Evolutionary conservation across 2,329 filamentous ascomycete species (phyloP).

Genomic region (Pyrenophora tritici-repentis): DNA sequence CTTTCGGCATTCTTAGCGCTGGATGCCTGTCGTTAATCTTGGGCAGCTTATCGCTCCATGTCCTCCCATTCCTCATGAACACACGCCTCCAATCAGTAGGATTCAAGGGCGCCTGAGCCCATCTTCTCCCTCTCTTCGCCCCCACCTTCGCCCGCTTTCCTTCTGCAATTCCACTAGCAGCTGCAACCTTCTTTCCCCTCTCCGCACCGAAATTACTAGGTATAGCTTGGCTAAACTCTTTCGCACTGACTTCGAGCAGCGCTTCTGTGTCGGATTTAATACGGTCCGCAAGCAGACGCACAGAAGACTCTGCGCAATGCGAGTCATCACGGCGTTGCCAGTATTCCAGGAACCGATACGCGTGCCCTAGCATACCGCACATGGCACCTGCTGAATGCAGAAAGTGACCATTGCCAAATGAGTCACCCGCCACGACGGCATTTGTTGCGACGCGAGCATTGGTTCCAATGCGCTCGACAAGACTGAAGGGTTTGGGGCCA

Average conservation of each 20-base stretch:
- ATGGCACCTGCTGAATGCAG: conserved; percentile 21
- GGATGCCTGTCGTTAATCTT: conserved; percentile 14
- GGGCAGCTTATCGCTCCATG: conserved; percentile 18
- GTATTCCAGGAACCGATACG: conserved; percentile 21
- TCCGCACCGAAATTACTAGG: conserved; percentile 24
- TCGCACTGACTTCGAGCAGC: conserved; percentile 22
- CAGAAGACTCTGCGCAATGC: conserved; percentile 15
- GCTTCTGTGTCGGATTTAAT: conserved; percentile 22
- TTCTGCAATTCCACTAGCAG: conserved; percentile 20
- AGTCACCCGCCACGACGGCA: conserved; percentile 21
- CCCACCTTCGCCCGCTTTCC: conserved; percentile 13
- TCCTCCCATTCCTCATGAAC: conserved; percentile 19
- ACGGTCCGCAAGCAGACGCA: conserved; percentile 19
- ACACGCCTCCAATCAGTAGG: conserved; percentile 24
- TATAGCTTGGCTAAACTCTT: conserved; percentile 24
- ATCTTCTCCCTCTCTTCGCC: conserved; percentile 8
- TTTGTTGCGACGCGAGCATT: conserved; percentile 21
- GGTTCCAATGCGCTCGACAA: conserved; percentile 19
- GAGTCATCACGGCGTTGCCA: conserved; percentile 17
- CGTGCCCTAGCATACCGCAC: conserved; percentile 25
- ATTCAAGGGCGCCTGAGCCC: conserved; percentile 18
- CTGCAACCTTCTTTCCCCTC: conserved; percentile 15
- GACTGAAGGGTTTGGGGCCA: conserved; percentile 24
- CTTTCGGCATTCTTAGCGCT: neutral
- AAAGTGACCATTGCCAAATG: conserved; percentile 25